Conservation (phyloP, 192 early-diverging fungal species). For the Spinellus fusiger region DNA sequence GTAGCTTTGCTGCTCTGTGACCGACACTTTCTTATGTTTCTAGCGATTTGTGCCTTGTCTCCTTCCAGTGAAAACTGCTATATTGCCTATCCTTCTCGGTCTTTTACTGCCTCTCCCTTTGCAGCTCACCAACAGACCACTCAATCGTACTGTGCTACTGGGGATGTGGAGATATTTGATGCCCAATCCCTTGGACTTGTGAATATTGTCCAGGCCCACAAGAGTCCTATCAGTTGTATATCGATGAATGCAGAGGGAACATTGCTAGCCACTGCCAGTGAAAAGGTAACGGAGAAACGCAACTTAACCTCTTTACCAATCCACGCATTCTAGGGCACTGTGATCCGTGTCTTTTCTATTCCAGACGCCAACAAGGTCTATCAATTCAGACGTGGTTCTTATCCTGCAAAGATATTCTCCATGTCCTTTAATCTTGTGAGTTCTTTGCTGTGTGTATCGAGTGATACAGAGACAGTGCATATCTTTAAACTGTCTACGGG, state of each 20-base stretch:
- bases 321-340: slow-evolving; percentile 60
- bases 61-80: slow-evolving; percentile 91
- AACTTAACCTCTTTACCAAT: neutral
- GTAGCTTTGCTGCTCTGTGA: slow-evolving; percentile 31
- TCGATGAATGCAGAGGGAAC: slow-evolving; percentile 86
- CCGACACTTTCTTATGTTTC: neutral
- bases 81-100: slow-evolving; percentile 84
- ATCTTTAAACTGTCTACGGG: slow-evolving; percentile 67
- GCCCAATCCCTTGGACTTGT: slow-evolving; percentile 79
- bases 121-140: slow-evolving; percentile 31
- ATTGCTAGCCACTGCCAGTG: slow-evolving; percentile 87
- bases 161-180: slow-evolving; percentile 88
- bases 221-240: slow-evolving; percentile 79
- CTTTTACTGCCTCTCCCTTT: slow-evolving; percentile 48
- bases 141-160: slow-evolving; percentile 48
- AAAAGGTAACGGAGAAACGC: slow-evolving; percentile 62
- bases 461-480: slow-evolving; percentile 92
- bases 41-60: slow-evolving; percentile 84
- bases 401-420: slow-evolving; percentile 86
- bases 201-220: slow-evolving; percentile 92
- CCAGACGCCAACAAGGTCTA: slow-evolving; percentile 78
- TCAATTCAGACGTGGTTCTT: slow-evolving; percentile 92
- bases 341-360: slow-evolving; percentile 90
- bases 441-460: slow-evolving; percentile 75
- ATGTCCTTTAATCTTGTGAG: slow-evolving; percentile 74